These are phyloP conservation scores for Pneumocystis sp. DNA, from an alignment of 1,139 yeast species.

Conservation along the genomic window DNA sequence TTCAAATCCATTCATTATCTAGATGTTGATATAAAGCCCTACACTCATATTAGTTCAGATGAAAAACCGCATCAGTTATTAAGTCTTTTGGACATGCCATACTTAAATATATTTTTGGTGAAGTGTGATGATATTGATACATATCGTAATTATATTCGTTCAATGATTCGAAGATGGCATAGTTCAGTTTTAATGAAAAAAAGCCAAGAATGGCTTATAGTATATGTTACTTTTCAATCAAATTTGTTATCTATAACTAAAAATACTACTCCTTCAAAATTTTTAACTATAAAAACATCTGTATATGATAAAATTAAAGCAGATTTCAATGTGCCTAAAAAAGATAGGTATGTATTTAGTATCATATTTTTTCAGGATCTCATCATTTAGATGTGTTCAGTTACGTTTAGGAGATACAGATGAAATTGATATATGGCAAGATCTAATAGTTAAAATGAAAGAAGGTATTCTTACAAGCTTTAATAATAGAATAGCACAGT, in stretches of 20 bases:
- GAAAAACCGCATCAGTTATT: slow-evolving; percentile 17
- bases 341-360: slow-evolving; percentile 21
- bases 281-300: slow-evolving; percentile 36
- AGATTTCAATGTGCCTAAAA: slow-evolving; percentile 41
- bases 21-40: slow-evolving; percentile 47
- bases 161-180: slow-evolving; percentile 71
- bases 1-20: slow-evolving; percentile 54
- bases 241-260: not conserved
- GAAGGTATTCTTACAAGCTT: slow-evolving; percentile 42
- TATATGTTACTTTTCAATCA: slow-evolving; percentile 24
- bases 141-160: slow-evolving; percentile 66
- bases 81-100: slow-evolving; percentile 34
- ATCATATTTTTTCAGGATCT: slow-evolving; percentile 19
- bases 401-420: slow-evolving; percentile 20
- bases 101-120: slow-evolving; percentile 55
- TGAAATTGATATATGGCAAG: slow-evolving; percentile 37
- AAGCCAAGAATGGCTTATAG: slow-evolving; percentile 50
- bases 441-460: slow-evolving; percentile 35
- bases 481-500: slow-evolving; percentile 32
- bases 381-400: slow-evolving; percentile 24
- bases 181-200: slow-evolving; percentile 31
- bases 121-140: slow-evolving; percentile 52
- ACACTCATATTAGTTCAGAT: slow-evolving; percentile 21
- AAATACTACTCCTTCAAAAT: slow-evolving; percentile 19
- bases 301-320: slow-evolving; percentile 47